Conservation (phyloP, 306 rosid genomes). For the Cucurbita ficifolia region DNA sequence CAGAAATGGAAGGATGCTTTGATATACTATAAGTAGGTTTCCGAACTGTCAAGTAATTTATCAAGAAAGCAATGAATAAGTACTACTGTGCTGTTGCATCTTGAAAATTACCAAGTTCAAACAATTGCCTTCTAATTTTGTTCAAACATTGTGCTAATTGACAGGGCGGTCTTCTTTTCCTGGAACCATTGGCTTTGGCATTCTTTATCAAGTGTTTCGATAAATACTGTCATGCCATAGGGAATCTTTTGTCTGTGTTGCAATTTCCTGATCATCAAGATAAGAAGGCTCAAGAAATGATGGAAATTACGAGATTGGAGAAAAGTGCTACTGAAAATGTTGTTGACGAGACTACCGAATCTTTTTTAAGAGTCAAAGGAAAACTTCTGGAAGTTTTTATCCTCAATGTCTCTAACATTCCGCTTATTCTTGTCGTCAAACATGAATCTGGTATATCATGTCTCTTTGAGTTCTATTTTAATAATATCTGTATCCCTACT, state of each 20-base stretch:
- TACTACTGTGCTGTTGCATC: not conserved
- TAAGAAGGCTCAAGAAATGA: constrained; percentile 19
- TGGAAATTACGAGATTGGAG: constrained; percentile 13
- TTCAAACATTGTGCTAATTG: constrained; percentile 19
- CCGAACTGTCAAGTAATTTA: not conserved
- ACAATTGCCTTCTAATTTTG: constrained; percentile 5
- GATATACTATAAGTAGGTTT: not conserved
- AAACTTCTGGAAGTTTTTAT: constrained; percentile 29
- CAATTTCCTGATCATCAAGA: constrained; percentile 17
- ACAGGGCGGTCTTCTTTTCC: constrained; percentile 74
- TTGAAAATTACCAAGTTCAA: constrained; percentile 4
- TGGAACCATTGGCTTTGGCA: constrained; percentile 51
- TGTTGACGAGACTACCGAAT: constrained; percentile 21
- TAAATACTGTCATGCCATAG: constrained; percentile 27
- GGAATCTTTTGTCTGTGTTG: constrained; percentile 27
- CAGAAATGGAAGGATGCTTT: not conserved
- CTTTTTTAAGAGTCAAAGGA: constrained; percentile 26
- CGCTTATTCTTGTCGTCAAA: constrained; percentile 42
- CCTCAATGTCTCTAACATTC: constrained; percentile 36
- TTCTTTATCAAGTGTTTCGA: constrained; percentile 27
- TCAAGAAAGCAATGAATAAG: not conserved
- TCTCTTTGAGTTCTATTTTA: not conserved
- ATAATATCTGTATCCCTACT: not conserved
- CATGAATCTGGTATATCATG: constrained; percentile 44
- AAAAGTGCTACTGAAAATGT: constrained; percentile 12